A percentile compares a stretch with the other conserved stretches of the same genome.
Conservation (phyloP, 2,329 filamentous ascomycete genomes). For the Aspergillus cejpii region DNA sequence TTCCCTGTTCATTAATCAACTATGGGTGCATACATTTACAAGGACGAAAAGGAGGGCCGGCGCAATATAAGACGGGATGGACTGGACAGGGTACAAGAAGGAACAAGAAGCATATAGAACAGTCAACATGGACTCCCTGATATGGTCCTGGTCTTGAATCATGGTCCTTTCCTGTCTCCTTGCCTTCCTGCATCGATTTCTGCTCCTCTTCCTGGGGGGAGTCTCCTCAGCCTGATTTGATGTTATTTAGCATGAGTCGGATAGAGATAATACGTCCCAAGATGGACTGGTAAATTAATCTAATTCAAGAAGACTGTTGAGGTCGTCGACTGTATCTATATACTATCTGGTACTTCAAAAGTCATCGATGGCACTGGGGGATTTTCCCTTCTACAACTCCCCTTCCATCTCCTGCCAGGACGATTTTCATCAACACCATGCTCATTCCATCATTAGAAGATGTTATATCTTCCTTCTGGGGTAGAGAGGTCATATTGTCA, state of each 20-base stretch:
- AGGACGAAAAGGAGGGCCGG: slow-evolving; percentile 12
- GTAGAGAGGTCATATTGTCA: no score
- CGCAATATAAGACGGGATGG: slow-evolving; percentile 17
- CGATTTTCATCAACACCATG: neutral
- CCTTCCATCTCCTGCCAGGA: neutral
- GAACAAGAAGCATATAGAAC: neutral
- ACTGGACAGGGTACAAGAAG: no score
- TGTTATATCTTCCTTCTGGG: no score
- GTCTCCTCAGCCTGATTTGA: slow-evolving; percentile 11
- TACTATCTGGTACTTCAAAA: no score
- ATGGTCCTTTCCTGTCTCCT: neutral
- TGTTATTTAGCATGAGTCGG: slow-evolving; percentile 13
- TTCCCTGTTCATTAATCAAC: slow-evolving; percentile 13
- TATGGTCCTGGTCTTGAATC: neutral
- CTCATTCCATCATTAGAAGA: no score
- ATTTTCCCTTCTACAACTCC: neutral
- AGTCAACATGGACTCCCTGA: no score
- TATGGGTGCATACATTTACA: slow-evolving; percentile 20
- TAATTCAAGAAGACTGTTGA: slow-evolving; percentile 1
- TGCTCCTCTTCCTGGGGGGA: neutral
- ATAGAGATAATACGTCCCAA: slow-evolving; percentile 17
- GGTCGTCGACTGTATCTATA: no score
- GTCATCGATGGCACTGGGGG: no score
- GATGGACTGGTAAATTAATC: slow-evolving; percentile 9
- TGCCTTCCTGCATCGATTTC: neutral